These are phyloP conservation scores for Protomyces lactucae-debilis DNA, from an alignment of 1,139 yeast genomes.

Conservation along the genomic window DNA sequence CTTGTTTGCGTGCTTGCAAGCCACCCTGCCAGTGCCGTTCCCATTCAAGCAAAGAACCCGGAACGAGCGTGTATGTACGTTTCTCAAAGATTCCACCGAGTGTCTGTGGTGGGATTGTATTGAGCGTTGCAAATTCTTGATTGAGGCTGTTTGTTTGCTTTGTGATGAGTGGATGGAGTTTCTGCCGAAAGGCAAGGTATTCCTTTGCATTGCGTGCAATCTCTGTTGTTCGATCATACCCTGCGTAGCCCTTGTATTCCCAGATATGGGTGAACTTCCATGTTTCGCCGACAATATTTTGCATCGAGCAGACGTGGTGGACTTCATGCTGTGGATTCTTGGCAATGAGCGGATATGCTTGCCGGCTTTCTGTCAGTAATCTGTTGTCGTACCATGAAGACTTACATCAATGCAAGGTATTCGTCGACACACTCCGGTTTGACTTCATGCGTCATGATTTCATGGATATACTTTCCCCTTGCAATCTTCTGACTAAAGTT, in stretches of 20 bases:
- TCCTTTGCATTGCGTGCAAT: constrained; percentile 38
- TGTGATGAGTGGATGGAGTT: constrained; percentile 39
- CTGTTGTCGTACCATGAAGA: neutral
- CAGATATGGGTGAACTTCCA: constrained; percentile 43
- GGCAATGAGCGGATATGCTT: constrained; percentile 40
- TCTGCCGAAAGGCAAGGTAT: constrained; percentile 38
- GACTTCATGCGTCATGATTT: constrained; percentile 42
- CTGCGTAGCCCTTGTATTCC: constrained; percentile 46
- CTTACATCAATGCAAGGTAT: constrained; percentile 39
- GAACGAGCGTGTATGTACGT: constrained; percentile 42
- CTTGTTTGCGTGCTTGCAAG: constrained; percentile 44
- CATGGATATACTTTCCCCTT: constrained; percentile 46
- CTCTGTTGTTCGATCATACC: constrained; percentile 43
- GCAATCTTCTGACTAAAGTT: constrained; percentile 36
- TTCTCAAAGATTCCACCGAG: constrained; percentile 46
- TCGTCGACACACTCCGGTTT: constrained; percentile 40
- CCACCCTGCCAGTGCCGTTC: constrained; percentile 45
- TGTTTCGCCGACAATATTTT: constrained; percentile 44
- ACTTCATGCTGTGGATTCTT: constrained; percentile 39
- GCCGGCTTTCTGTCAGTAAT: constrained; percentile 1
- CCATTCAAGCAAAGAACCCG: constrained; percentile 45
- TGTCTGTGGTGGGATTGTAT: constrained; percentile 44
- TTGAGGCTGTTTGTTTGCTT: constrained; percentile 41
- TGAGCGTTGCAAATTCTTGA: constrained; percentile 47
- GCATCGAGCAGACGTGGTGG: constrained; percentile 45